Base-by-base conservation (phyloP, 108 stramenopile genomes). In the Cyclostephanos tholiformis region DNA sequence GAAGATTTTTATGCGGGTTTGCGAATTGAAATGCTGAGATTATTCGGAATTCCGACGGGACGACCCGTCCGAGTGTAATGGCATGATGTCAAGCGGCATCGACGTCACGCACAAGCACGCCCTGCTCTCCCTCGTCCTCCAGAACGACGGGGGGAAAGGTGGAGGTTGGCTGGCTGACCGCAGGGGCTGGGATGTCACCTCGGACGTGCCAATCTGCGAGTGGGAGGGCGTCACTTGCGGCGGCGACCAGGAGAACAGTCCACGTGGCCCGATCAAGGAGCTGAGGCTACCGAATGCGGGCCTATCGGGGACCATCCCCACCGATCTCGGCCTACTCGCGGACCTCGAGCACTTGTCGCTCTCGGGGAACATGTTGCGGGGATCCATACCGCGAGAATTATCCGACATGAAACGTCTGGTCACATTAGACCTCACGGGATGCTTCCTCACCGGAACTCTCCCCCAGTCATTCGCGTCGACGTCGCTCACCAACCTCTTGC, bases 191-290 rank as follows among this genome's bases (percentile, higher is more conserved):
- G 36, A 49, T 14, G 7, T 20, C 38, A 17, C 32, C 14, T 68
- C 66, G 30, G 25, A 2, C 32, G 27, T 46, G 51, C 29, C 58
- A 17, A 75, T 78, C 25, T 86, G 86, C 65, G 67, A 74, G 30
- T 86, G 86, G 86, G 69, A 84, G 25, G 83, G 83, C 46, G 49
- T 86, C 43, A 58, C 60, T 32, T 86, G 86, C 67, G 49, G 52
- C 43, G 65, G 32, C 38, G 16, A 43, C 27, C n/a, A n/a, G n/a
- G 43, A 36, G 10, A 38, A 70, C 10, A 49, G 29, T 19, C 16
- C 48, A 2, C 39, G 39, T 41, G 27, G n/a, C n/a, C n/a, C 19
- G 22, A 61, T 86, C n/a, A 70, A 49, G 23, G 48, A 44, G 1
- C 66, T 86, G 25, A 46, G 23, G 46, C 32, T 86, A 2, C 43